A percentile compares a stretch with the other conserved stretches of the same genome.
Evolutionary conservation across 306 rosid genomes (phyloP).

Genomic region (Rosa chinensis): DNA sequence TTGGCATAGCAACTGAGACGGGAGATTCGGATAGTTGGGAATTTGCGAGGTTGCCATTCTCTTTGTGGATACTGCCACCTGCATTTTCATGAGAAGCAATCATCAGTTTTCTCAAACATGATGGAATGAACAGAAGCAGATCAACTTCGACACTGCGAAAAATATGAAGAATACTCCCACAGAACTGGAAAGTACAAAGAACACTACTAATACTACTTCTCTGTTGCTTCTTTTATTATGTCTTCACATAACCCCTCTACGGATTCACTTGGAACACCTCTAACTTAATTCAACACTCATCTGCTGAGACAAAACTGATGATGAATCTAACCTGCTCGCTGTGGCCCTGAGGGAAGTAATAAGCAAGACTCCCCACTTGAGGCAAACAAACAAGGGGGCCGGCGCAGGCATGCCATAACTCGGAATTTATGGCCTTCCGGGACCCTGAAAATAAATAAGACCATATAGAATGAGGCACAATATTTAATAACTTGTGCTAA

Average conservation of each 20-base stretch:
- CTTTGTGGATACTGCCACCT: conserved; percentile 96
- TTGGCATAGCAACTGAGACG: conserved; percentile 89
- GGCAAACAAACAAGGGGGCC: conserved; percentile 95
- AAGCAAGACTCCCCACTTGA: conserved; percentile 78
- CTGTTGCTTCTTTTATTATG: background rate
- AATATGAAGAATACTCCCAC: background rate
- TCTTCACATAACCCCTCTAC: background rate
- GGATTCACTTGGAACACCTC: background rate
- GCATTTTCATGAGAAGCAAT: conserved; percentile 14
- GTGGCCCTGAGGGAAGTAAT: conserved; percentile 97
- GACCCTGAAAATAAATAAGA: conserved; percentile 48
- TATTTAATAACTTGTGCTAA: background rate
- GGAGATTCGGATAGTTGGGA: conserved; percentile 91
- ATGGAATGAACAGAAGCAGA: conserved; percentile 1
- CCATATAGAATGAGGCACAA: background rate
- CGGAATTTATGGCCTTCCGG: conserved; percentile 74
- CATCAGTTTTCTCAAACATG: conserved; percentile 14
- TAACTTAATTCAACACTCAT: background rate
- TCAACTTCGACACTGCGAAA: background rate
- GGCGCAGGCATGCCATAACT: conserved; percentile 99
- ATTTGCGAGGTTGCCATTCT: conserved; percentile 87
- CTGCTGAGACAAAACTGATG: background rate
- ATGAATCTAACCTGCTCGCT: conserved; percentile 76
- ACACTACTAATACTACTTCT: background rate
- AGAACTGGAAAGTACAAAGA: background rate